These are phyloP conservation scores for Orbilia oligospora DNA, from an alignment of 2,329 filamentous ascomycete genomes.

Conservation along the genomic window DNA sequence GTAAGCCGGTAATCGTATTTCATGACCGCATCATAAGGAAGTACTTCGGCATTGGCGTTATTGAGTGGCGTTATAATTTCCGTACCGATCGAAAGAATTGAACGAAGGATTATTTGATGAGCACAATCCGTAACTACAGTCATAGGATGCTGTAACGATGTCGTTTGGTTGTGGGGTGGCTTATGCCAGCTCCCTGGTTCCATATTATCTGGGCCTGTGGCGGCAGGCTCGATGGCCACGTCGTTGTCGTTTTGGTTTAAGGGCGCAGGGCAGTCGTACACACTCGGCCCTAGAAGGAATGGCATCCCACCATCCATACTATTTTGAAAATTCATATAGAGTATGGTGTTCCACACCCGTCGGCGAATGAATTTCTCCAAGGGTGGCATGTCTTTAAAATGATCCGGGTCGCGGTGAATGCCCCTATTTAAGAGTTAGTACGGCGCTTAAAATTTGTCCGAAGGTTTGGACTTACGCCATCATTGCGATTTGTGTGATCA, in stretches of 20 bases:
- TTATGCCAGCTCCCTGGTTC: slow-evolving; percentile 26
- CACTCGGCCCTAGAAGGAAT: slow-evolving; percentile 41
- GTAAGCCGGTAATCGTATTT: slow-evolving; percentile 60
- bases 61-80: slow-evolving; percentile 57
- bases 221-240: slow-evolving; percentile 5
- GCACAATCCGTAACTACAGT: slow-evolving; percentile 43
- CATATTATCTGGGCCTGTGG: neutral
- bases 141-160: slow-evolving; percentile 11
- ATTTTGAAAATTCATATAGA: slow-evolving; percentile 60
- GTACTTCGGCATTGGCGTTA: slow-evolving; percentile 41
- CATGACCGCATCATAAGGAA: slow-evolving; percentile 53
- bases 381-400: slow-evolving; percentile 54
- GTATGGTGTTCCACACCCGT: slow-evolving; percentile 53
- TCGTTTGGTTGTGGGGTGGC: neutral
- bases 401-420: slow-evolving; percentile 52
- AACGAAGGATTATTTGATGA: slow-evolving; percentile 57
- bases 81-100: slow-evolving; percentile 38
- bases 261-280: slow-evolving; percentile 54
- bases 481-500: slow-evolving; percentile 57
- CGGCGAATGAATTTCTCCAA: slow-evolving; percentile 49
- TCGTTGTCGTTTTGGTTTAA: slow-evolving; percentile 54
- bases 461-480: slow-evolving; percentile 29
- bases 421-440: slow-evolving; percentile 28
- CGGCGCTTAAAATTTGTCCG: neutral
- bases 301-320: slow-evolving; percentile 60